Evolutionary conservation across 2,329 filamentous ascomycete species (phyloP).

Genomic region (Penicillium sp.): DNA sequence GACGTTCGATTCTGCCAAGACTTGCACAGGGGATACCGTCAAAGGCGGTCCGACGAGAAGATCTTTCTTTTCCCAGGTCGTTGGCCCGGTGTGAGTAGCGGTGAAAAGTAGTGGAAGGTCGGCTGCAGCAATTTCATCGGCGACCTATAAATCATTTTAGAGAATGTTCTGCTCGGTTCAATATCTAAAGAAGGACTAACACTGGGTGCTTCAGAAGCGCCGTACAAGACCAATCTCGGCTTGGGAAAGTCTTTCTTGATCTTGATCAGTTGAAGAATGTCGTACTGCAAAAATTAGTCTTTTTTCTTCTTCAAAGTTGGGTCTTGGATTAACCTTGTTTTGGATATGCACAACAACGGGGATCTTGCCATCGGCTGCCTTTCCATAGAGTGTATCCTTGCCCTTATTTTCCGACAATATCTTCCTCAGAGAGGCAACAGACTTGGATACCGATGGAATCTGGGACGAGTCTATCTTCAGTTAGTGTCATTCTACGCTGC

Average conservation of each 20-base stretch:
- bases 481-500: not conserved
- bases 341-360: constrained; percentile 41
- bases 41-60: constrained; percentile 43
- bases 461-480: constrained; percentile 12
- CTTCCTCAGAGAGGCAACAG: constrained; percentile 31
- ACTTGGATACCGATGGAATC: constrained; percentile 27
- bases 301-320: not conserved
- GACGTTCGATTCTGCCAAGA: constrained; percentile 39
- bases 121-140: constrained; percentile 37
- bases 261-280: constrained; percentile 39
- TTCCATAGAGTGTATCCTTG: constrained; percentile 37
- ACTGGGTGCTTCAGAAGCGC: constrained; percentile 36
- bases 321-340: constrained; percentile 21
- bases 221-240: constrained; percentile 30
- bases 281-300: constrained; percentile 27
- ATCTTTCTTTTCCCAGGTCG: constrained; percentile 35
- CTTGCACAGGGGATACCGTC: constrained; percentile 34
- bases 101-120: constrained; percentile 44
- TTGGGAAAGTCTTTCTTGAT: constrained; percentile 12
- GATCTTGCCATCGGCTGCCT: constrained; percentile 34
- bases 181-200: constrained; percentile 1
- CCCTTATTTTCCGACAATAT: constrained; percentile 33
- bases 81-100: constrained; percentile 30
- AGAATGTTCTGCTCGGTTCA: not conserved
- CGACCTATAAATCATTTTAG: constrained; percentile 25